These are phyloP conservation scores for Fagopyrum homotropicum DNA, from an alignment of 148 eudicot species.

Conservation along the genomic window DNA sequence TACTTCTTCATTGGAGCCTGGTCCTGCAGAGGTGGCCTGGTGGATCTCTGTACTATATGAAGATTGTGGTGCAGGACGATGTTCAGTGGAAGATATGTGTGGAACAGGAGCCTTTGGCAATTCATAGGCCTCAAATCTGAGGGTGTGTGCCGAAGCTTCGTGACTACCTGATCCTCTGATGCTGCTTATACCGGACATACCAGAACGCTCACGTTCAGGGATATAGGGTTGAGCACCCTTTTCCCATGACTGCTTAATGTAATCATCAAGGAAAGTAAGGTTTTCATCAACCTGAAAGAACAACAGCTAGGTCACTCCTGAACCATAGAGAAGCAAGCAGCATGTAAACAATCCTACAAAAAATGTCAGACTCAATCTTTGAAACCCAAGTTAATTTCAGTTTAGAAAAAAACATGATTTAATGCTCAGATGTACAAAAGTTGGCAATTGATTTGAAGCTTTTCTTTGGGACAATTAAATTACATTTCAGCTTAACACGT, in stretches of 20 bases:
- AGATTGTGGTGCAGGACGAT: constrained; percentile 58
- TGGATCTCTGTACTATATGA: constrained; percentile 39
- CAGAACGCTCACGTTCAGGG: constrained; percentile 66
- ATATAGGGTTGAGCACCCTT: constrained; percentile 91
- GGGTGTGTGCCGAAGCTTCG: constrained; percentile 54
- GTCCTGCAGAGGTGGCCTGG: constrained; percentile 26
- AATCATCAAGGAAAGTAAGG: constrained; percentile 65
- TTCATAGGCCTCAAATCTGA: constrained; percentile 93
- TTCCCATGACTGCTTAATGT: constrained; percentile 58
- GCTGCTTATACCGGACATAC: constrained; percentile 41
- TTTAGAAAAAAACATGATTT: not conserved
- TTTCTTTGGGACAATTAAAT: not conserved
- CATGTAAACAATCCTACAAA: not conserved
- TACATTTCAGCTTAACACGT: not conserved
- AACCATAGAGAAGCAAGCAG: not conserved
- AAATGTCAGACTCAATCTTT: not conserved
- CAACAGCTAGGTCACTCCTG: not conserved
- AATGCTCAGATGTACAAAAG: not conserved
- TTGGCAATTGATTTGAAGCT: not conserved
- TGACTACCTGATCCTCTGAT: constrained; percentile 46
- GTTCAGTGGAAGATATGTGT: constrained; percentile 47
- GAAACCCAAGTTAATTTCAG: not conserved
- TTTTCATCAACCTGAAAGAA: constrained; percentile 64
- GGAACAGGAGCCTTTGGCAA: constrained; percentile 63
- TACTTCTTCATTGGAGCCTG: constrained; percentile 56